Conservation (phyloP, 768 basidiomycete species). For the Thelephora aurantiotincta region DNA sequence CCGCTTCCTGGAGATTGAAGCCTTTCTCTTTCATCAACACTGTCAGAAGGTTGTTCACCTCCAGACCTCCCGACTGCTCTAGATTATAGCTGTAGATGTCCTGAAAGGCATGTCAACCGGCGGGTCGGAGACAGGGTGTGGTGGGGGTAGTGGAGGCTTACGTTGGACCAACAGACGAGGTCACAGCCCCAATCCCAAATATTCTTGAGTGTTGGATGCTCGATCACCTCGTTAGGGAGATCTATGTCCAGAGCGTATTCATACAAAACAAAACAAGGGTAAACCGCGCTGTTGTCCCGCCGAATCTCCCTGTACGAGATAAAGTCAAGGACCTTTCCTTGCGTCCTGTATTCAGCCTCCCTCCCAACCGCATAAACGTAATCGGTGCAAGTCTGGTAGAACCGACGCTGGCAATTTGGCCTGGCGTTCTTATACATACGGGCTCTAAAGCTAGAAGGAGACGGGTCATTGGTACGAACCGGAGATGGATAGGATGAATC, state of each 20-base stretch:
- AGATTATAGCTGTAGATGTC: constrained; percentile 64
- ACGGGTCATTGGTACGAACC: neutral
- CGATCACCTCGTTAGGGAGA: no score
- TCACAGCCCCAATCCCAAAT: constrained; percentile 49
- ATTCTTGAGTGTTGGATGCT: constrained; percentile 36
- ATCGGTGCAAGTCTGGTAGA: constrained; percentile 28
- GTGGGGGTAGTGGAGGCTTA: no score
- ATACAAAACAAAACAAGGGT: constrained; percentile 47
- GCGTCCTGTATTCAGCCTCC: constrained; percentile 55
- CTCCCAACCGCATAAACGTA: constrained; percentile 45
- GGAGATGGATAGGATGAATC: neutral
- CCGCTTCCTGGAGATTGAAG: constrained; percentile 42
- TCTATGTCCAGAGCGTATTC: no score
- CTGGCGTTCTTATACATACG: constrained; percentile 6
- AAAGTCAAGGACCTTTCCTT: no score
- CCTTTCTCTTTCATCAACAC: constrained; percentile 46
- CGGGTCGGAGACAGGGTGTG: no score
- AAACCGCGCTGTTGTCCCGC: constrained; percentile 55
- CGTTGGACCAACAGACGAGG: no score
- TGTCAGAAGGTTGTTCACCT: constrained; percentile 54
- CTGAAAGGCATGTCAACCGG: constrained; percentile 43
- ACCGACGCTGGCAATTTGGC: no score
- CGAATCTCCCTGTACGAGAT: constrained; percentile 42
- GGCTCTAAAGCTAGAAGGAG: constrained; percentile 4
- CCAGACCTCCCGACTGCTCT: constrained; percentile 53